These are phyloP conservation scores for Pseudocercospora pini-densiflorae DNA, from an alignment of 2,329 filamentous ascomycete genomes.

Conservation along the genomic window DNA sequence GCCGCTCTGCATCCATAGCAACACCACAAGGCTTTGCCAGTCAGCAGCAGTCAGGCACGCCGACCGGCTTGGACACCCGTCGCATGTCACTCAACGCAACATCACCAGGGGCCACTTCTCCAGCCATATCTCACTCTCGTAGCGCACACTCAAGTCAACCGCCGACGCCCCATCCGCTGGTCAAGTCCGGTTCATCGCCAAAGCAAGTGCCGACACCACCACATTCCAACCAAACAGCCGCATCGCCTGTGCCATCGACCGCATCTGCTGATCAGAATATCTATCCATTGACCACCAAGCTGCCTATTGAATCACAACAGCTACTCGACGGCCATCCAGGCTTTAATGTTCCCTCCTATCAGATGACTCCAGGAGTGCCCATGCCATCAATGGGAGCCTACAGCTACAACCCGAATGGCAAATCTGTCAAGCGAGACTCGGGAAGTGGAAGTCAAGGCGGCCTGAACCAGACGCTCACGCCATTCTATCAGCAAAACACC, in stretches of 20 bases:
- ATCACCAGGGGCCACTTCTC: slow-evolving; percentile 15
- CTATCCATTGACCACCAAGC: slow-evolving; percentile 52
- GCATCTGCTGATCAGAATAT: slow-evolving; percentile 15
- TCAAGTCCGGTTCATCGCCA: slow-evolving; percentile 15
- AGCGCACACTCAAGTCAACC: slow-evolving; percentile 20
- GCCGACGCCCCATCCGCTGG: slow-evolving; percentile 20
- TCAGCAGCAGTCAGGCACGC: slow-evolving; percentile 34
- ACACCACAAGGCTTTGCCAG: slow-evolving; percentile 42
- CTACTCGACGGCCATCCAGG: slow-evolving; percentile 48
- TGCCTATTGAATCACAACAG: slow-evolving; percentile 60
- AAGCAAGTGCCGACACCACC: slow-evolving; percentile 20
- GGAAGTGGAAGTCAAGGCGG: slow-evolving; percentile 12
- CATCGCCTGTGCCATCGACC: slow-evolving; percentile 6
- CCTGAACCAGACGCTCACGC: slow-evolving; percentile 27
- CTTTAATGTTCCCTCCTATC: slow-evolving; percentile 20
- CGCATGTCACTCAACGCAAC: slow-evolving; percentile 11
- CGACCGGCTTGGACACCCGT: slow-evolving; percentile 16
- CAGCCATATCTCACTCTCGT: slow-evolving; percentile 21
- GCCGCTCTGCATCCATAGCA: slow-evolving; percentile 52
- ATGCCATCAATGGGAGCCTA: slow-evolving; percentile 27
- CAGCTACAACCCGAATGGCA: slow-evolving; percentile 30
- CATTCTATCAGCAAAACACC: slow-evolving; percentile 10
- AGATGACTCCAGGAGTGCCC: slow-evolving; percentile 23
- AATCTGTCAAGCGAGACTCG: slow-evolving; percentile 32
- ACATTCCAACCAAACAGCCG: slow-evolving; percentile 8